Percentiles rank a stretch among this genome's conserved stretches.
Evolutionary conservation across 129 eudicot genomes (phyloP).

Genomic region (Flaveria sonorensis): DNA sequence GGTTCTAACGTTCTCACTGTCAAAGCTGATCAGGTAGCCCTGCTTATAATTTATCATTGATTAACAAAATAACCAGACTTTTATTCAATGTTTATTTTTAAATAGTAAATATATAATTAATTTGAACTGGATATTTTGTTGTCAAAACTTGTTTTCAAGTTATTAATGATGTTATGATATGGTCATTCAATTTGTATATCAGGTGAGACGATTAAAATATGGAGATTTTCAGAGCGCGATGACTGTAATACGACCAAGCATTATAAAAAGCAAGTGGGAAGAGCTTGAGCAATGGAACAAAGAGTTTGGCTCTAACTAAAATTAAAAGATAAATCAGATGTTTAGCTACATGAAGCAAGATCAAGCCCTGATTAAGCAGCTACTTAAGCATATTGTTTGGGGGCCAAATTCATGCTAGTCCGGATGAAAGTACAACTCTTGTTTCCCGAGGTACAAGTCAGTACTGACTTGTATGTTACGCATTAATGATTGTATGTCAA

Average conservation of each 20-base stretch:
- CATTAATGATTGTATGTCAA: slow-evolving; percentile 4
- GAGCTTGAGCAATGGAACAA: slow-evolving; percentile 94
- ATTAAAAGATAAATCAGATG: background rate
- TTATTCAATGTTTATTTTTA: background rate
- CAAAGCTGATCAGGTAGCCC: slow-evolving; percentile 74
- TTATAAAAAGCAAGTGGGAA: slow-evolving; percentile 83
- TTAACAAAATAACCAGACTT: background rate
- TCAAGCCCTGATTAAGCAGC: slow-evolving; percentile 6
- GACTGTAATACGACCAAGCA: slow-evolving; percentile 88
- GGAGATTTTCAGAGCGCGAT: slow-evolving; percentile 87
- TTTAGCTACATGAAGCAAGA: slow-evolving; percentile 17
- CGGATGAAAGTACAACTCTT: slow-evolving; percentile 9
- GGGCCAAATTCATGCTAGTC: background rate
- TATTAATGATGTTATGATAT: background rate
- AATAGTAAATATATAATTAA: background rate
- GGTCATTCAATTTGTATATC: background rate
- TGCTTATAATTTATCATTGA: background rate
- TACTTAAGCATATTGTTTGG: background rate
- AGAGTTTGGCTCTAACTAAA: slow-evolving; percentile 80
- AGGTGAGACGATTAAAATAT: slow-evolving; percentile 71
- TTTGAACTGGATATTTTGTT: background rate
- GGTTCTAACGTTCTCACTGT: slow-evolving; percentile 84
- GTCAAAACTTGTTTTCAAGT: background rate
- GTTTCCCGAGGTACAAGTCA: slow-evolving; percentile 8
- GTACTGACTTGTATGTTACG: background rate